These are phyloP conservation scores for Colletotrichum spaethianum DNA, from an alignment of 2,329 filamentous ascomycete genomes.

Conservation along the genomic window DNA sequence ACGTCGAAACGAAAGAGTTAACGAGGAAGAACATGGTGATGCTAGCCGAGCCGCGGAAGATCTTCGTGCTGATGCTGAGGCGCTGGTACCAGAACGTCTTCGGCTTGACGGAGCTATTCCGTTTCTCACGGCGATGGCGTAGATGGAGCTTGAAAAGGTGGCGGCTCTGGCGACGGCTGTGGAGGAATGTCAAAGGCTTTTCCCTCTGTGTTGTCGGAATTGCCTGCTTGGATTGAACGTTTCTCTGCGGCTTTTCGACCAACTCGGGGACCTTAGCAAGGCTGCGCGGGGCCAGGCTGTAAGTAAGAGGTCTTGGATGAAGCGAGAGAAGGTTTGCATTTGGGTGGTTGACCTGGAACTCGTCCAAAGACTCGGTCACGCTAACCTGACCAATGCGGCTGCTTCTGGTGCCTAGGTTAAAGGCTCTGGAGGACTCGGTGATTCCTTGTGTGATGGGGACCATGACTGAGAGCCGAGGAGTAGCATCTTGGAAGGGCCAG, in stretches of 20 bases:
- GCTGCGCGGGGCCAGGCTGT: background rate
- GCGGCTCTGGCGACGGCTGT: conserved; percentile 6
- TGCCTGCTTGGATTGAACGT: background rate
- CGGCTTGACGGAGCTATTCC: conserved; percentile 1
- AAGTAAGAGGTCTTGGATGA: conserved; percentile 11
- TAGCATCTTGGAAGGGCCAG: conserved; percentile 38
- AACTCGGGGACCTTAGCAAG: conserved; percentile 15
- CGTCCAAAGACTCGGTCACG: conserved; percentile 31
- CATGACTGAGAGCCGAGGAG: conserved; percentile 25
- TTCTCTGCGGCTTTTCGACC: conserved; percentile 2
- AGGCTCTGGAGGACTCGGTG: background rate
- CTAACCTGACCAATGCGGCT: conserved; percentile 22
- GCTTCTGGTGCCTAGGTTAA: background rate
- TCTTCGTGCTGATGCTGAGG: conserved; percentile 17
- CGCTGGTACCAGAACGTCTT: conserved; percentile 27
- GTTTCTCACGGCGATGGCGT: background rate
- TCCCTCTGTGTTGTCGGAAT: background rate
- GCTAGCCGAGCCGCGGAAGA: conserved; percentile 4
- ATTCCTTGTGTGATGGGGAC: conserved; percentile 24
- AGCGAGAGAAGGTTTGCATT: conserved; percentile 20
- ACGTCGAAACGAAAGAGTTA: conserved; percentile 10
- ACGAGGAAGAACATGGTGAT: conserved; percentile 21
- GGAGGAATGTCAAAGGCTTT: background rate
- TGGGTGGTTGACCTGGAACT: conserved; percentile 35
- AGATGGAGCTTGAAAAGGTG: background rate